phyloP scores from a whole-genome alignment of 2,329 filamentous ascomycete genomes.

The Thielaviopsis euricoi region DNA sequence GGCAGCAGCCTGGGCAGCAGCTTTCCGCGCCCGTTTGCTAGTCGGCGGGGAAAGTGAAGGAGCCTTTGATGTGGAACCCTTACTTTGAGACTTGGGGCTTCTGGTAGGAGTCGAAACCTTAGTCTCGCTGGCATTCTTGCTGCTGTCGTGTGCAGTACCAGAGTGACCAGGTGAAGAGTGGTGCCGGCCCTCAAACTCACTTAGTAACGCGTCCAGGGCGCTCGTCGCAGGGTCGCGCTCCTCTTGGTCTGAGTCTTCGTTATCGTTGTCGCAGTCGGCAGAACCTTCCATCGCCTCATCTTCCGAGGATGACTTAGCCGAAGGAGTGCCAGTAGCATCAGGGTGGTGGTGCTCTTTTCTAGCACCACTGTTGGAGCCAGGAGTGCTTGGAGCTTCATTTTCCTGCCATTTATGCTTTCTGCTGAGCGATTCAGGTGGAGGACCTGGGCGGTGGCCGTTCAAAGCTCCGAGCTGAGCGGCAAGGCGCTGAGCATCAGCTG shows the following conservation, averaged over 20 bases:
- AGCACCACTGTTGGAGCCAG: not conserved
- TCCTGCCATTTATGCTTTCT: not conserved
- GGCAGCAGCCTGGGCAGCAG: not conserved
- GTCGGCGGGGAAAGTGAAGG: not conserved
- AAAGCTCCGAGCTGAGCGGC: conserved; percentile 11
- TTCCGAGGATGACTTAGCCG: not conserved
- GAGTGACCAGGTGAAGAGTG: not conserved
- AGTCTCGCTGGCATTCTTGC: not conserved
- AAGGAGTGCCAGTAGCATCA: not conserved
- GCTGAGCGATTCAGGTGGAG: not conserved
- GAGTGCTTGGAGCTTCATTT: not conserved
- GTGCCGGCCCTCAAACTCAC: not conserved
- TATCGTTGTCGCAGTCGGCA: not conserved
- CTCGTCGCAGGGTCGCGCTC: not conserved
- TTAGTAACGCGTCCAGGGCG: not conserved
- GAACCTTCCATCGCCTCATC: not conserved
- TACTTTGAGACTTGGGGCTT: not conserved
- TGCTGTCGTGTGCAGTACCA: not conserved
- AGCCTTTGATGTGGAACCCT: not conserved
- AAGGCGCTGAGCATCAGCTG: conserved; percentile 19
- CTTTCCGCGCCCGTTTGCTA: not conserved
- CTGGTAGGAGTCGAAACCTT: not conserved
- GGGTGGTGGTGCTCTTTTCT: conserved; percentile 48
- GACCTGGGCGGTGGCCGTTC: not conserved
- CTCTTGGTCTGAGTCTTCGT: not conserved